Evolutionary conservation across 2,329 filamentous ascomycete species (phyloP).

Genomic region (Botrytis pseudocinerea): DNA sequence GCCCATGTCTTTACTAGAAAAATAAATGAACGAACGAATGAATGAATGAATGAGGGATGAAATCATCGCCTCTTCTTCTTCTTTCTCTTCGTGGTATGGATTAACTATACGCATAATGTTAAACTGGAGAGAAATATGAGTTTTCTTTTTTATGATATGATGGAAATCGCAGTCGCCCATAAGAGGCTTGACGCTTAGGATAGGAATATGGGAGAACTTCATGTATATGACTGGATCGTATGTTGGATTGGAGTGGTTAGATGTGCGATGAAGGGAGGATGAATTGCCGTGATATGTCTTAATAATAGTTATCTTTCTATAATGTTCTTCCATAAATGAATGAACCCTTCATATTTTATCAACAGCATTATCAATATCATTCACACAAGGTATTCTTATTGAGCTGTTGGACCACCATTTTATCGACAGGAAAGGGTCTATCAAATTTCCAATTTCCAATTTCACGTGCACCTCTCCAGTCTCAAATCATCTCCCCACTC

Average conservation of each 20-base stretch:
- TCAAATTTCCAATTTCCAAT: too few relatives aligned
- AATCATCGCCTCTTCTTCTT: not conserved
- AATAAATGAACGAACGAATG: not conserved
- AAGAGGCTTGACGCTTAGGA: slow-evolving; percentile 2
- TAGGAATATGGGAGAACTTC: not conserved
- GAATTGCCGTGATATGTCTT: not conserved
- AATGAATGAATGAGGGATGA: not conserved
- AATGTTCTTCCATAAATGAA: not conserved
- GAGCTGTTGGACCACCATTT: not conserved
- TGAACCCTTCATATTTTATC: not conserved
- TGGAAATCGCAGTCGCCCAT: not conserved
- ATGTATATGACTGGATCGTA: slow-evolving; percentile 26
- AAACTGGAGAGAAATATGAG: not conserved
- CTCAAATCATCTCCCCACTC: not conserved
- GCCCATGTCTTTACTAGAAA: slow-evolving; percentile 35
- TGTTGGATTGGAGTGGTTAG: not conserved
- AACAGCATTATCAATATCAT: not conserved
- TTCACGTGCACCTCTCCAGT: not conserved
- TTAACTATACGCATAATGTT: not conserved
- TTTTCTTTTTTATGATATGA: not conserved
- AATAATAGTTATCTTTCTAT: slow-evolving; percentile 3
- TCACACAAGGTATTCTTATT: not conserved
- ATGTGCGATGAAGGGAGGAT: not conserved
- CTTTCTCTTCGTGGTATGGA: not conserved
- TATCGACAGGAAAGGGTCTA: not conserved